Percentiles rank a stretch among this genome's conserved stretches.
phyloP scores from a whole-genome alignment of 768 basidiomycete species.

The Mycena metata region DNA sequence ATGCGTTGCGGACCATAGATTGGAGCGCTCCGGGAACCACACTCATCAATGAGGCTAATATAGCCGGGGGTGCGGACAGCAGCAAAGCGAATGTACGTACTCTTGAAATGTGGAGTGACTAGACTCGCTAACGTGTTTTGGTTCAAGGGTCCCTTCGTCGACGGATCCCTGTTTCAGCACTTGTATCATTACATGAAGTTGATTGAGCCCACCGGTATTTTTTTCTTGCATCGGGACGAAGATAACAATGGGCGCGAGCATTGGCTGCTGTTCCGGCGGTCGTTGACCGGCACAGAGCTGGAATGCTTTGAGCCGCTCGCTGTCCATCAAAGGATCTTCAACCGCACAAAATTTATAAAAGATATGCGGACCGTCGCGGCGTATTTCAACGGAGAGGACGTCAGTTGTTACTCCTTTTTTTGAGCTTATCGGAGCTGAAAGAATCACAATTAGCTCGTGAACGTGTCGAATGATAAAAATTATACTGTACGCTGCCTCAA shows the following conservation, averaged over 20 bases:
- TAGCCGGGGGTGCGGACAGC: neutral
- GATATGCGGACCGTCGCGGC: slow-evolving; percentile 2
- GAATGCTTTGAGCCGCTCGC: neutral
- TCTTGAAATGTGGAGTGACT: neutral
- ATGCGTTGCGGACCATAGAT: neutral
- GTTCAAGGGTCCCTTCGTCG: neutral
- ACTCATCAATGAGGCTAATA: neutral
- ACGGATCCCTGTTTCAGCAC: slow-evolving; percentile 6
- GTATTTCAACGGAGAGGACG: neutral
- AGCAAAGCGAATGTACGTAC: neutral
- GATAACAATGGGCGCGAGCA: slow-evolving; percentile 7
- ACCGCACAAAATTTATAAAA: neutral
- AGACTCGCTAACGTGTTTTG: neutral
- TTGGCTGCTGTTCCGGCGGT: slow-evolving; percentile 7
- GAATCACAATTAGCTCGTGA: neutral
- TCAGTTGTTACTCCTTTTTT: neutral
- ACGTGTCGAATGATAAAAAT: neutral
- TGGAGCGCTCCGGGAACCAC: neutral
- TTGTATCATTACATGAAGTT: neutral
- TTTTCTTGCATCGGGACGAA: slow-evolving; percentile 8
- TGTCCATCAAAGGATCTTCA: neutral
- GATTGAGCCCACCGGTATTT: neutral
- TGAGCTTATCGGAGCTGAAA: no score
- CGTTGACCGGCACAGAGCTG: neutral
- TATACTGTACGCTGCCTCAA: neutral